These are phyloP conservation scores for Rhizomucor pusillus DNA, from an alignment of 371 early-diverging fungal genomes.

Conservation along the genomic window DNA sequence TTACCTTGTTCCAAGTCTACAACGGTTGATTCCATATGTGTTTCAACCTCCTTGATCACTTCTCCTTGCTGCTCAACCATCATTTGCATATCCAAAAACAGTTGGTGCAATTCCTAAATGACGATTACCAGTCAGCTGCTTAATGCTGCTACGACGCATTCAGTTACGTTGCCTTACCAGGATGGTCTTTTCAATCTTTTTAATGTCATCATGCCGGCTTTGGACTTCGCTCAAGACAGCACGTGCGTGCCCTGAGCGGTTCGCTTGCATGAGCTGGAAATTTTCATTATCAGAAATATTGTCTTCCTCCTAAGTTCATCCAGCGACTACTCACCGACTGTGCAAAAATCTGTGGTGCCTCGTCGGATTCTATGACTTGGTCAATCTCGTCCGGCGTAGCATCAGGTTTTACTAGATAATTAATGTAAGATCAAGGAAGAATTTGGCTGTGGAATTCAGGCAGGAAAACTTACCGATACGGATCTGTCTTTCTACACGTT, in stretches of 20 bases:
- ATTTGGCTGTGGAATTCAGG: too few species aligned
- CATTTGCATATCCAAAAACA: slow-evolving; percentile 90
- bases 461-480: slow-evolving; percentile 63
- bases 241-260: slow-evolving; percentile 78
- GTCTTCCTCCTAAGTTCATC: too few species aligned
- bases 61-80: slow-evolving; percentile 82
- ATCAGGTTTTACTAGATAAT: slow-evolving; percentile 74
- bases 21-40: slow-evolving; percentile 60
- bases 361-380: slow-evolving; percentile 70
- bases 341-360: slow-evolving; percentile 78
- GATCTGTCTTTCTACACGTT: slow-evolving; percentile 82
- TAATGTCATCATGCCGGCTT: slow-evolving; percentile 84
- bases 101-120: slow-evolving; percentile 79
- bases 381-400: slow-evolving; percentile 84
- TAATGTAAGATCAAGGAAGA: not conserved
- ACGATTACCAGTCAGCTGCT: not conserved
- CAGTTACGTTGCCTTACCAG: slow-evolving; percentile 42
- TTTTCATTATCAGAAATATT: not conserved
- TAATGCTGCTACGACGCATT: too few species aligned
- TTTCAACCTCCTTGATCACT: slow-evolving; percentile 69
- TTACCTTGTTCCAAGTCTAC: slow-evolving; percentile 72
- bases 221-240: slow-evolving; percentile 83
- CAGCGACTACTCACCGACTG: slow-evolving; percentile 58
- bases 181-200: slow-evolving; percentile 84
- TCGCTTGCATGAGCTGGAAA: slow-evolving; percentile 64